Percentiles rank a stretch among this genome's conserved stretches.
Evolutionary conservation across 805 yeast genomes (phyloP).

Genomic region (Saturnispora halmiae): DNA sequence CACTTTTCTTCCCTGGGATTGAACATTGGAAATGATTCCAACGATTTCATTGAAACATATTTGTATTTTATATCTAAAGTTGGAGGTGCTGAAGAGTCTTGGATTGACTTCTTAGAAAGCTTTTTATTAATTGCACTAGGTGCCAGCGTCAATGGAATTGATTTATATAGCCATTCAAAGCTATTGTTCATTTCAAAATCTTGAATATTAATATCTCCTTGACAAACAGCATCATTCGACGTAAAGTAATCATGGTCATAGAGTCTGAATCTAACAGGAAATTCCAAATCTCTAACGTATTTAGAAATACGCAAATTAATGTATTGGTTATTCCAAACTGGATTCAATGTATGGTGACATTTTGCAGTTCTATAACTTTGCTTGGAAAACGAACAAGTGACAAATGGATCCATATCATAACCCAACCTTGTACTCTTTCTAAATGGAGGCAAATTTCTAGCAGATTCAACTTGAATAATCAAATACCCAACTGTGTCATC

Average conservation of each 20-base stretch:
- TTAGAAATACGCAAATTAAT: conserved; percentile 68
- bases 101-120: conserved; percentile 6
- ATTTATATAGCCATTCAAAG: conserved; percentile 12
- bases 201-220: conserved; percentile 45
- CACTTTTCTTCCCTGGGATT: conserved; percentile 48
- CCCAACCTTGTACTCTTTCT: conserved; percentile 62
- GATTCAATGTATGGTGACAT: conserved; percentile 73
- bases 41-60: conserved; percentile 9
- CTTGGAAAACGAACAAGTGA: conserved; percentile 82
- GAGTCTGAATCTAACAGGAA: conserved; percentile 52
- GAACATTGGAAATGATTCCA: conserved; percentile 6
- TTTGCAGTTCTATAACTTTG: conserved; percentile 80
- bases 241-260: conserved; percentile 81
- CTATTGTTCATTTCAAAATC: conserved; percentile 19
- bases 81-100: not conserved
- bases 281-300: conserved; percentile 54
- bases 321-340: conserved; percentile 64
- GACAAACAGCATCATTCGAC: conserved; percentile 75
- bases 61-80: conserved; percentile 13
- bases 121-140: conserved; percentile 7
- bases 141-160: conserved; percentile 9
- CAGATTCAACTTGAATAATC: conserved; percentile 66
- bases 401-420: conserved; percentile 95
- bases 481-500: conserved; percentile 48
- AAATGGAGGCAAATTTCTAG: conserved; percentile 71